A percentile compares a stretch with the other conserved stretches of the same genome.
Evolutionary conservation across 768 basidiomycete genomes (phyloP).

Genomic region (Leccinum variicolor): DNA sequence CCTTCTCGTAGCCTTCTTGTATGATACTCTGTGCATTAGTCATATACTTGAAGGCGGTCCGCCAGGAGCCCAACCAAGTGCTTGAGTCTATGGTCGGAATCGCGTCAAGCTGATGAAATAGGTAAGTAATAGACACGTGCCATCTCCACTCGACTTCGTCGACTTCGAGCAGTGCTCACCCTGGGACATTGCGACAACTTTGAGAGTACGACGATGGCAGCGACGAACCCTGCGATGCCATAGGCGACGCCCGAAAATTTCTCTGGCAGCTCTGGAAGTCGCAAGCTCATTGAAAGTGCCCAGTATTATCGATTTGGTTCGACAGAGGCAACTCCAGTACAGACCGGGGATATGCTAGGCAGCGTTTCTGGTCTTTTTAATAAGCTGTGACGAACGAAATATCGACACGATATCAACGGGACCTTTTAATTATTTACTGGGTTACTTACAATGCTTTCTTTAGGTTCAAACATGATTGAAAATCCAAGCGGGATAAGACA

Average conservation of each 20-base stretch:
- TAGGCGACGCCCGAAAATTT: neutral
- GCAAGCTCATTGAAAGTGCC: neutral
- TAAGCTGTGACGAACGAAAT: too few relatives aligned
- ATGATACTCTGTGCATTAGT: slow-evolving; percentile 19
- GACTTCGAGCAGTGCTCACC: neutral
- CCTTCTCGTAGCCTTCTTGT: slow-evolving; percentile 31
- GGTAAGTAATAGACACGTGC: neutral
- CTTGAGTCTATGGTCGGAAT: neutral
- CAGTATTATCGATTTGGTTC: neutral
- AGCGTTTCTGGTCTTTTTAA: too few relatives aligned
- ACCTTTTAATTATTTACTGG: too few relatives aligned
- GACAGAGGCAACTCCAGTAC: too few relatives aligned
- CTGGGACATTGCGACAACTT: neutral
- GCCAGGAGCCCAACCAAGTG: slow-evolving; percentile 25
- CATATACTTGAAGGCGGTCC: slow-evolving; percentile 13
- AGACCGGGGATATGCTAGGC: too few relatives aligned
- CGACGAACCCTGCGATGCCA: neutral
- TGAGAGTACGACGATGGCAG: neutral
- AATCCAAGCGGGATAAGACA: too few relatives aligned
- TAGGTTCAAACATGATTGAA: too few relatives aligned
- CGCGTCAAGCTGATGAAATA: neutral
- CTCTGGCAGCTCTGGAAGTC: neutral
- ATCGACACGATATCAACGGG: too few relatives aligned
- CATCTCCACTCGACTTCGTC: neutral
- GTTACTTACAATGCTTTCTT: too few relatives aligned